These are phyloP conservation scores for Pestalotiopsis sp. DNA, from an alignment of 2,329 filamentous ascomycete genomes.

Conservation along the genomic window DNA sequence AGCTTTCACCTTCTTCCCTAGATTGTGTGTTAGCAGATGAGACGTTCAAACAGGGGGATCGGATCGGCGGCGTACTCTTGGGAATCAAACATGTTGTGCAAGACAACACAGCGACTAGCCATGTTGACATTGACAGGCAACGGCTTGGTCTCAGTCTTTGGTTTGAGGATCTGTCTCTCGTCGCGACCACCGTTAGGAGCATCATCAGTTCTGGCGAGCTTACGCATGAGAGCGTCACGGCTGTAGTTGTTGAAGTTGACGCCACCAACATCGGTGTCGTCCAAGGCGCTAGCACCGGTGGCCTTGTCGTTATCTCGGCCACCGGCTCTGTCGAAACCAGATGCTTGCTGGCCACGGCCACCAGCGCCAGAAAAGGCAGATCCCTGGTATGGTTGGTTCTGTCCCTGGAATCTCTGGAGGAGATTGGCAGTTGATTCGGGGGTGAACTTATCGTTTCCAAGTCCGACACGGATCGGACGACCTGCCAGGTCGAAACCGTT, in stretches of 20 bases:
- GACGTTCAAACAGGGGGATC: background rate
- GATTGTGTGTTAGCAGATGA: constrained; percentile 34
- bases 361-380: constrained; percentile 90
- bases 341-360: constrained; percentile 81
- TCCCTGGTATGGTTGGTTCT: constrained; percentile 79
- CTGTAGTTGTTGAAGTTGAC: constrained; percentile 99
- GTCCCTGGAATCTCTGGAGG: constrained; percentile 87
- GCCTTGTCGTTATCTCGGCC: constrained; percentile 89
- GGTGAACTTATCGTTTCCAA: constrained; percentile 99
- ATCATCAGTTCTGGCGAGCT: constrained; percentile 95
- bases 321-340: constrained; percentile 88
- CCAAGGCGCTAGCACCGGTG: constrained; percentile 88
- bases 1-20: constrained; percentile 83
- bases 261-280: constrained; percentile 96
- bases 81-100: constrained; percentile 95
- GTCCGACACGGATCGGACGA: constrained; percentile 95
- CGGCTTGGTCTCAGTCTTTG: constrained; percentile 77
- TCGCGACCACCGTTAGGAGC: constrained; percentile 64
- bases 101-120: constrained; percentile 89
- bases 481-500: constrained; percentile 98
- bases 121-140: constrained; percentile 86
- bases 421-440: constrained; percentile 93
- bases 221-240: constrained; percentile 97
- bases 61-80: constrained; percentile 72
- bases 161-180: constrained; percentile 73